Evolutionary conservation across 768 basidiomycete species (phyloP).

Genomic region (Vararia minispora): DNA sequence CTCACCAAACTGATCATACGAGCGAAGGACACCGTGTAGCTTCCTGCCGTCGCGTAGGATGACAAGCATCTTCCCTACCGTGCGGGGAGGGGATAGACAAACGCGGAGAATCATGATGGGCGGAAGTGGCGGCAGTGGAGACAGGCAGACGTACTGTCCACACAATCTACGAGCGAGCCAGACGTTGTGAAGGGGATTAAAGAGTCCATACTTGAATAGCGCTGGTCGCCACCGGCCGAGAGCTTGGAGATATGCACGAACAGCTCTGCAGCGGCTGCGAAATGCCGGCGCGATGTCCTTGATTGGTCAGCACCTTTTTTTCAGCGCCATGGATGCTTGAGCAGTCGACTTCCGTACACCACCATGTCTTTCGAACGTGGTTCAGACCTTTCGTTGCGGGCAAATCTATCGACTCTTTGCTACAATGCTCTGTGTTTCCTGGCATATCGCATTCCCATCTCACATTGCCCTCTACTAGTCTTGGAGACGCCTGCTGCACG

Average conservation of each 20-base stretch:
- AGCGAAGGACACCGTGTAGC: conserved; percentile 88
- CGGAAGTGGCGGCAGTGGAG: conserved; percentile 24
- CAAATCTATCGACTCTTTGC: no score
- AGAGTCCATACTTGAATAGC: conserved; percentile 85
- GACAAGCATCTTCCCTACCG: conserved; percentile 94
- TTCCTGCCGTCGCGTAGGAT: conserved; percentile 94
- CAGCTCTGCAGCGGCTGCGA: no score
- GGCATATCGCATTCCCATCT: background rate
- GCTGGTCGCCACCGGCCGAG: no score
- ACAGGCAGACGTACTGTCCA: conserved; percentile 92
- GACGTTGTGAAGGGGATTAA: conserved; percentile 98
- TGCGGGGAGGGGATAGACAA: conserved; percentile 8
- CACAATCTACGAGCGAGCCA: conserved; percentile 96
- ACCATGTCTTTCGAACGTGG: no score
- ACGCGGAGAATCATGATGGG: conserved; percentile 11
- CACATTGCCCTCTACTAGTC: conserved; percentile 17
- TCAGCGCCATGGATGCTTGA: no score
- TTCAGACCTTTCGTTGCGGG: no score
- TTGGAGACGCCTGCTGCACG: conserved; percentile 6
- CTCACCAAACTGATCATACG: conserved; percentile 98
- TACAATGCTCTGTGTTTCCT: background rate
- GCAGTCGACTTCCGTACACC: no score
- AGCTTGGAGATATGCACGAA: no score
- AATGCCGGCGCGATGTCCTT: no score
- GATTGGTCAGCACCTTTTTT: no score